Conservation (phyloP, 1,284 basidiomycete genomes). For the Ganoderma resinaceum region DNA sequence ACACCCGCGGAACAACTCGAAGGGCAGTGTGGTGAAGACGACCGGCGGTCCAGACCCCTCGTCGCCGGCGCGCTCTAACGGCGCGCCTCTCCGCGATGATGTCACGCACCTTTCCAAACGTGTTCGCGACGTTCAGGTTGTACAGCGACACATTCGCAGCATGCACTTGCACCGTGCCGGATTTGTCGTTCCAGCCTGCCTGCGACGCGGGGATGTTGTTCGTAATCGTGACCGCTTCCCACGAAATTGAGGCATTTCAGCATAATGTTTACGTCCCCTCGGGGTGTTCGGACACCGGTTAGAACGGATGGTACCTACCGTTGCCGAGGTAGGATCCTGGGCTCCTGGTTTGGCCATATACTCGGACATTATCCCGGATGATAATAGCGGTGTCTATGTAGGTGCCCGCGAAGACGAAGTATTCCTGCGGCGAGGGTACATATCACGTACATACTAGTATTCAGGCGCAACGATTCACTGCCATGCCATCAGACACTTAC, state of each 20-base stretch:
- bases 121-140: constrained; percentile 62
- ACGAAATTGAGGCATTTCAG: background rate
- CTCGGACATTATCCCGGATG: constrained; percentile 43
- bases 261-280: constrained; percentile 12
- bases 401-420: constrained; percentile 62
- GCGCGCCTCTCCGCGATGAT: constrained; percentile 16
- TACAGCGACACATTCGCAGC: constrained; percentile 59
- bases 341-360: constrained; percentile 31
- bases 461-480: background rate
- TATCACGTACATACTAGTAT: background rate
- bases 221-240: constrained; percentile 47
- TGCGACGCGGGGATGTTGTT: constrained; percentile 47
- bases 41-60: constrained; percentile 6
- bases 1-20: background rate
- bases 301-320: constrained; percentile 22
- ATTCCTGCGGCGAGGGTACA: constrained; percentile 36
- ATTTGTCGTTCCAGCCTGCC: constrained; percentile 59
- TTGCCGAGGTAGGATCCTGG: constrained; percentile 29
- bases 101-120: constrained; percentile 47
- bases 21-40: background rate
- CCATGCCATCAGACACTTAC: constrained; percentile 22
- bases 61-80: constrained; percentile 6
- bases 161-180: constrained; percentile 60
- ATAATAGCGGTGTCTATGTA: constrained; percentile 61
- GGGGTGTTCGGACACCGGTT: constrained; percentile 18